Evolutionary conservation across 176 grass and related monocot genomes (phyloP).

Genomic region (Echinochloa phyllopogon): DNA sequence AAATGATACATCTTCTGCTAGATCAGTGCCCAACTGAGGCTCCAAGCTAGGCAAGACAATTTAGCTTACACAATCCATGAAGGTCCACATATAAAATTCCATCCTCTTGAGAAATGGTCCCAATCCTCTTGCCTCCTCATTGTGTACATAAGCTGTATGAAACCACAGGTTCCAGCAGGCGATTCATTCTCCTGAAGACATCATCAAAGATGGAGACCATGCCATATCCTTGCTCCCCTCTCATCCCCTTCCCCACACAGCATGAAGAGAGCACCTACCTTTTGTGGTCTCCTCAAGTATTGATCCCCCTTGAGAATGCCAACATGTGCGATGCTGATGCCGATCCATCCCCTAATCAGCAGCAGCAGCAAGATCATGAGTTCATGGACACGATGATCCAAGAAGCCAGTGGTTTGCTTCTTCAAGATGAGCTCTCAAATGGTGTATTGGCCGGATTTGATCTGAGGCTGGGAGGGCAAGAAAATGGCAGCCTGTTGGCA

Average conservation of each 20-base stretch:
- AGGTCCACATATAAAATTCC: slow-evolving; percentile 33
- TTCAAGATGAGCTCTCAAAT: slow-evolving; percentile 9
- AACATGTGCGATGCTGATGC: background rate
- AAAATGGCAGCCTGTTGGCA: slow-evolving; percentile 23
- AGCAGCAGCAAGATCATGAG: slow-evolving; percentile 29
- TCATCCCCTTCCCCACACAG: slow-evolving; percentile 45
- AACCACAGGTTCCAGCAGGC: background rate
- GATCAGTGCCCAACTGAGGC: background rate
- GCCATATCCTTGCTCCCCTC: slow-evolving; percentile 44
- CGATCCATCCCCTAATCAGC: slow-evolving; percentile 10
- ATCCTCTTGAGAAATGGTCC: slow-evolving; percentile 45
- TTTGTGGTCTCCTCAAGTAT: slow-evolving; percentile 37
- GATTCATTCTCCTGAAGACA: slow-evolving; percentile 14
- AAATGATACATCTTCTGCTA: background rate
- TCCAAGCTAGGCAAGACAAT: slow-evolving; percentile 20
- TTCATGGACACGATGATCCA: slow-evolving; percentile 26
- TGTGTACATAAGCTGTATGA: slow-evolving; percentile 34
- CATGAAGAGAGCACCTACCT: slow-evolving; percentile 48
- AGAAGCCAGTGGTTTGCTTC: slow-evolving; percentile 18
- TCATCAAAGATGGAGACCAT: slow-evolving; percentile 44
- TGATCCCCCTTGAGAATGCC: background rate
- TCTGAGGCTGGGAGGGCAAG: background rate
- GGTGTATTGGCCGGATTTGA: background rate
- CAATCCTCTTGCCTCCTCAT: background rate
- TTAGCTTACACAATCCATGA: slow-evolving; percentile 43